phyloP scores from a whole-genome alignment of 2,329 filamentous ascomycete species.

The Aureobasidium sp. region DNA sequence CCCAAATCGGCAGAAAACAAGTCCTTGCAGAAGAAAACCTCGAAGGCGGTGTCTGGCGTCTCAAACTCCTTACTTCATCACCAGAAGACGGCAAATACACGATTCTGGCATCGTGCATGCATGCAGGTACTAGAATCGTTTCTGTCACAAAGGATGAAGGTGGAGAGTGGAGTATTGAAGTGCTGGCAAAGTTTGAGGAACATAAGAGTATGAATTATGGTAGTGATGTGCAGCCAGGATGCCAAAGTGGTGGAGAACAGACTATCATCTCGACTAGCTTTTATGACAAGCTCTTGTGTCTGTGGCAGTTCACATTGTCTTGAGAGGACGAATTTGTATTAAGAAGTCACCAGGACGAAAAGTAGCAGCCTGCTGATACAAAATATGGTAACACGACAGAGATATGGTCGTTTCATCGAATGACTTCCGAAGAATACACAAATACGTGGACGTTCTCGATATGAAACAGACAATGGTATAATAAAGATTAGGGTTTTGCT shows the following conservation, averaged over 20 bases:
- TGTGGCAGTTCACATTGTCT: conserved; percentile 44
- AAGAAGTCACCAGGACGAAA: neutral
- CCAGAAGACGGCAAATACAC: conserved; percentile 28
- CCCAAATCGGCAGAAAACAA: conserved; percentile 34
- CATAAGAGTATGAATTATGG: conserved; percentile 96
- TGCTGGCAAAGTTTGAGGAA: conserved; percentile 69
- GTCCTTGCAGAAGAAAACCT: conserved; percentile 60
- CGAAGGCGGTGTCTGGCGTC: conserved; percentile 77
- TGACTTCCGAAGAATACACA: neutral
- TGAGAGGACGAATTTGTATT: neutral
- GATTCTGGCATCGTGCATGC: conserved; percentile 88
- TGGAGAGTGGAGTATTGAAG: conserved; percentile 52
- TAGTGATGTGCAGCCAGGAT: conserved; percentile 59
- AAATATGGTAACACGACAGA: too few species aligned
- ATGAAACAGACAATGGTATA: neutral
- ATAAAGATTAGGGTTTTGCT: conserved; percentile 8
- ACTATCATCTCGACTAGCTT: conserved; percentile 66
- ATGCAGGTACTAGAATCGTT: conserved; percentile 70
- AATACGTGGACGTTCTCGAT: neutral
- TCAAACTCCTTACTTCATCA: conserved; percentile 52
- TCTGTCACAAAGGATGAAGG: conserved; percentile 32
- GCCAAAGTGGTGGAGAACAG: too few species aligned
- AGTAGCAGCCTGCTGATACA: neutral
- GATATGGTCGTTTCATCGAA: too few species aligned
- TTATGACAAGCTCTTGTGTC: conserved; percentile 63